A percentile compares a stretch with the other conserved stretches of the same genome.
These are phyloP conservation scores for Kappamyces sp. DNA, from an alignment of 192 early-diverging fungal species.

Conservation along the genomic window DNA sequence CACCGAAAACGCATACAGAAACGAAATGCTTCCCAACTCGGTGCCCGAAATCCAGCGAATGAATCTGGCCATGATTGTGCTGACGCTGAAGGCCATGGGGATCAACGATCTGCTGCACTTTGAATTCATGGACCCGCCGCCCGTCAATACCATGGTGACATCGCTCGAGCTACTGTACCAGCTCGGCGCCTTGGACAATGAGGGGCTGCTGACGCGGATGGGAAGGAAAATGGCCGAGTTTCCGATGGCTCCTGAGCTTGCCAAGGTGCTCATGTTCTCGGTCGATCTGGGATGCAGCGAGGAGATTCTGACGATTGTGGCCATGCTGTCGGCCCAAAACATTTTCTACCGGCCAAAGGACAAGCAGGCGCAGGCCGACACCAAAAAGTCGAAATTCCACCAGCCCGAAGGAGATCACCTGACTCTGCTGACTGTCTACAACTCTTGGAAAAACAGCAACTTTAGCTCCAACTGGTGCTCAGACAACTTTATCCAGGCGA, in stretches of 20 bases:
- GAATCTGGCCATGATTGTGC: conserved; percentile 84
- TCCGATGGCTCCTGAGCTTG: conserved; percentile 85
- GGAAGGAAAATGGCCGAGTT: conserved; percentile 99
- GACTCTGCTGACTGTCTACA: conserved; percentile 92
- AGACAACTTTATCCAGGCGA: conserved; percentile 91
- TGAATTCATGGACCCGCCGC: conserved; percentile 98
- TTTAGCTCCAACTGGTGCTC: conserved; percentile 94
- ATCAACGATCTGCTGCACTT: conserved; percentile 96
- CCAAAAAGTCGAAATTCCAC: conserved; percentile 96
- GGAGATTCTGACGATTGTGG: conserved; percentile 74
- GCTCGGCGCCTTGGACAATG: conserved; percentile 86
- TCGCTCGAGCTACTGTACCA: conserved; percentile 89
- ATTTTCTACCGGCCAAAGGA: conserved; percentile 97
- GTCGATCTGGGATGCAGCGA: conserved; percentile 91
- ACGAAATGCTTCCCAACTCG: conserved; percentile 93
- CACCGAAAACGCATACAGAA: conserved; percentile 82
- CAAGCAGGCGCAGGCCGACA: conserved; percentile 86
- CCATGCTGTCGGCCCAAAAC: conserved; percentile 68
- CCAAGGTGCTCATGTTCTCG: conserved; percentile 89
- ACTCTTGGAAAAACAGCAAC: conserved; percentile 90
- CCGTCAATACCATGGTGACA: conserved; percentile 82
- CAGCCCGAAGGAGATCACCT: conserved; percentile 98
- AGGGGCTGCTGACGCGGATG: conserved; percentile 84
- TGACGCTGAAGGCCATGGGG: conserved; percentile 90
- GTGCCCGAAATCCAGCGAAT: conserved; percentile 96